Percentiles rank a stretch among this genome's conserved stretches.
Evolutionary conservation across 306 rosid species (phyloP).

Genomic region (Trifolium subterraneum): DNA sequence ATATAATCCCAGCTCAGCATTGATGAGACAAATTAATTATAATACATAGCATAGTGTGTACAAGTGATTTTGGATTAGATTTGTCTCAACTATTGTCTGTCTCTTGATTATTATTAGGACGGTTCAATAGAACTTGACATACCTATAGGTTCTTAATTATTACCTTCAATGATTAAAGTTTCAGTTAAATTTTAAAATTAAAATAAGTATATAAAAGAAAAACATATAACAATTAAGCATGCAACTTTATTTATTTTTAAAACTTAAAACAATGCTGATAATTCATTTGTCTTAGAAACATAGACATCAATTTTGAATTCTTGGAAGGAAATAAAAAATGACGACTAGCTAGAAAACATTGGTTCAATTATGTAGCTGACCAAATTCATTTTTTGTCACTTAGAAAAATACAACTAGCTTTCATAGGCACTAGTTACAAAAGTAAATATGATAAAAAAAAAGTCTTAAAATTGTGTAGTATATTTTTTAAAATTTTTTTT

Average conservation of each 20-base stretch:
- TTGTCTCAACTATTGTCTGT: conserved; percentile 65
- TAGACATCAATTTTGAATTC: conserved; percentile 44
- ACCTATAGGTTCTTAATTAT: conserved; percentile 24
- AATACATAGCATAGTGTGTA: conserved; percentile 43
- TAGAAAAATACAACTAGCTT: background rate
- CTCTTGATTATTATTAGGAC: conserved; percentile 45
- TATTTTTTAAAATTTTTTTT: no score
- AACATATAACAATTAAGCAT: conserved; percentile 24
- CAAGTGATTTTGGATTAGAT: conserved; percentile 62
- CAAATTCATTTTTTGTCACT: conserved; percentile 39
- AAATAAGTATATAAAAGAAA: background rate
- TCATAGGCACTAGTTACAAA: no score
- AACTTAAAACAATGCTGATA: conserved; percentile 28
- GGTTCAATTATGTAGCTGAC: conserved; percentile 52
- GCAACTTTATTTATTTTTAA: conserved; percentile 20
- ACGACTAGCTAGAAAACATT: conserved; percentile 33
- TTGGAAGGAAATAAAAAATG: conserved; percentile 12
- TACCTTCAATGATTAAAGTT: conserved; percentile 24
- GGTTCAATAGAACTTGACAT: conserved; percentile 40
- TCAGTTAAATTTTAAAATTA: background rate
- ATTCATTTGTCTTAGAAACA: conserved; percentile 45
- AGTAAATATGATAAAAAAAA: no score
- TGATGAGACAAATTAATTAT: conserved; percentile 43
- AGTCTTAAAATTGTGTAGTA: no score
- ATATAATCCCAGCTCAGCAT: conserved; percentile 42